phyloP scores from a whole-genome alignment of 805 yeast genomes.

The Zygosaccharomyces bisporus region DNA sequence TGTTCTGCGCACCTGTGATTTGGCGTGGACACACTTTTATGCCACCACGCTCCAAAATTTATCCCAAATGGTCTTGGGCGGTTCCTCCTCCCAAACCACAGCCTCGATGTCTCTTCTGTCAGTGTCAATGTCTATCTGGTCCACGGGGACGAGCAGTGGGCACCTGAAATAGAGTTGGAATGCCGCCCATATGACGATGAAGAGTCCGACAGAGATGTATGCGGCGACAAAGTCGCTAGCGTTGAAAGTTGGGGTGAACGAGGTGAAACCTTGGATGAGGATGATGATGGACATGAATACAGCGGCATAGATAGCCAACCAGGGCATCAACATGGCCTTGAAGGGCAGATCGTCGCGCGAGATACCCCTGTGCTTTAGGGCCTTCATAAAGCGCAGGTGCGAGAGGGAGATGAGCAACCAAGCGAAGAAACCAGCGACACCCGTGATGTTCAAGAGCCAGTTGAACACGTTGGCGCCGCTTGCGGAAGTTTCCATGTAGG shows the following conservation, averaged over 20 bases:
- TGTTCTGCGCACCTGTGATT: background rate
- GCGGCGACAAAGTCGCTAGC: conserved; percentile 63
- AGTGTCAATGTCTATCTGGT: conserved; percentile 65
- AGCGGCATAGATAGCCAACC: conserved; percentile 59
- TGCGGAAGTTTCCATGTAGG: conserved; percentile 52
- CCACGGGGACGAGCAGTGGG: conserved; percentile 44
- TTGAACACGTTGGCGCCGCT: conserved; percentile 57
- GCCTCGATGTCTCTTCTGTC: conserved; percentile 64
- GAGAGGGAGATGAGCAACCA: conserved; percentile 65
- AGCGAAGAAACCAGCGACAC: conserved; percentile 69
- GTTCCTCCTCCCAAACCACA: conserved; percentile 53
- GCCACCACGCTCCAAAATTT: conserved; percentile 49
- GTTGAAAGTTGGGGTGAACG: conserved; percentile 50
- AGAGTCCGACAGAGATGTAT: conserved; percentile 64
- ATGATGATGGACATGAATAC: conserved; percentile 52
- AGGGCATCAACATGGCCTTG: conserved; percentile 71
- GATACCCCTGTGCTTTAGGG: conserved; percentile 58
- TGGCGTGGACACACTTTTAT: conserved; percentile 12
- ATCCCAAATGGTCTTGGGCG: conserved; percentile 48
- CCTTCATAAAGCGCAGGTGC: conserved; percentile 67
- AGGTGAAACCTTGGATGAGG: conserved; percentile 67
- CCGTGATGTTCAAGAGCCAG: conserved; percentile 74
- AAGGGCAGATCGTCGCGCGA: conserved; percentile 68
- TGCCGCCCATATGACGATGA: conserved; percentile 50
- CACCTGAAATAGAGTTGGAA: conserved; percentile 52